Evolutionary conservation across 1,284 basidiomycete genomes (phyloP).

Genomic region (Ustilago tritici): DNA sequence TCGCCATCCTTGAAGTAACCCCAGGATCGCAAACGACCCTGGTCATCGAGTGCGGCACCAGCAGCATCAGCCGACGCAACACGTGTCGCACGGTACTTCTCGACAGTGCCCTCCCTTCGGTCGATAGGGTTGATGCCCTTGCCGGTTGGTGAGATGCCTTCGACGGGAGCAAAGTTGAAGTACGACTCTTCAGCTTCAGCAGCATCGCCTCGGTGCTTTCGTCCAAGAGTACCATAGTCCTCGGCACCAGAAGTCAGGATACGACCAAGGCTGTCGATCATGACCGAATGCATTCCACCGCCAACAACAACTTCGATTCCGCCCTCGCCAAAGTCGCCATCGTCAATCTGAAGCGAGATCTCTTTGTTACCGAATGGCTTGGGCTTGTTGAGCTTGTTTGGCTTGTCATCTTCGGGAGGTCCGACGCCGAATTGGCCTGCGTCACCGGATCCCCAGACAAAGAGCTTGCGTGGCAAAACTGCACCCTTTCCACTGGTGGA

Average conservation of each 20-base stretch:
- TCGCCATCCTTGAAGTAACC: constrained; percentile 82
- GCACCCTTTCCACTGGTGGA: constrained; percentile 32
- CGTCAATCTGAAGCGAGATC: constrained; percentile 57
- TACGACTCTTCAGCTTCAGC: constrained; percentile 84
- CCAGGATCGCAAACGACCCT: constrained; percentile 78
- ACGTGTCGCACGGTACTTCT: constrained; percentile 81
- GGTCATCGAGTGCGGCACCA: constrained; percentile 81
- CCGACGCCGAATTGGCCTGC: constrained; percentile 68
- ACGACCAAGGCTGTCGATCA: constrained; percentile 62
- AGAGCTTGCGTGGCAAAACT: constrained; percentile 62
- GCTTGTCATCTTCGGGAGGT: constrained; percentile 64
- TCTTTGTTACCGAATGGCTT: constrained; percentile 61
- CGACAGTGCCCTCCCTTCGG: constrained; percentile 79
- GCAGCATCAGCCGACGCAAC: constrained; percentile 87
- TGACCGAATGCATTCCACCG: constrained; percentile 68
- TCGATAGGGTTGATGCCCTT: constrained; percentile 70
- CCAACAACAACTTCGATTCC: constrained; percentile 62
- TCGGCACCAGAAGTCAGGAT: constrained; percentile 83
- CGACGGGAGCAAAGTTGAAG: constrained; percentile 79
- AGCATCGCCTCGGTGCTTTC: constrained; percentile 74
- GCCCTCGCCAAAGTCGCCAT: constrained; percentile 56
- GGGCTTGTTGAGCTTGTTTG: constrained; percentile 65
- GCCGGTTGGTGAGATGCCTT: constrained; percentile 73
- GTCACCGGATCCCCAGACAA: constrained; percentile 68
- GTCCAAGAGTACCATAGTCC: constrained; percentile 89